These are phyloP conservation scores for Extremus antarcticus DNA, from an alignment of 495 filamentous ascomycete genomes.

Conservation along the genomic window DNA sequence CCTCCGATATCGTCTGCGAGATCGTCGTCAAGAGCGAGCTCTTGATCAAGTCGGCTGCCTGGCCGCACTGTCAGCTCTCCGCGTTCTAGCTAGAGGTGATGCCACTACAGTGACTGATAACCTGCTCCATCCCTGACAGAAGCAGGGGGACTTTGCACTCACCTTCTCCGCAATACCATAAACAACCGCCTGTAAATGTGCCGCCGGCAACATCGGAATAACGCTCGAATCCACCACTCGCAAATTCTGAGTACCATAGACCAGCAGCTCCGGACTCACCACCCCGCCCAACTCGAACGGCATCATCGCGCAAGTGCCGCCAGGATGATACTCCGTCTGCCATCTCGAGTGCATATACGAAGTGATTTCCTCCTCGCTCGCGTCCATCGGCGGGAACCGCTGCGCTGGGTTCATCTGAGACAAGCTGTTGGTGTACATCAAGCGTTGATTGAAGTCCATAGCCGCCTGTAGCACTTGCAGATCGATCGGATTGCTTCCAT, in stretches of 20 bases:
- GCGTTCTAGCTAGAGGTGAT: too few species aligned
- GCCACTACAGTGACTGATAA: too few species aligned
- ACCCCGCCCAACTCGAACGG: conserved; percentile 37
- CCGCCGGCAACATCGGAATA: conserved; percentile 44
- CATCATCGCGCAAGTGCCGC: conserved; percentile 43
- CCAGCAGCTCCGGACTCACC: conserved; percentile 37
- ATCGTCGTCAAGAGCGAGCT: too few species aligned
- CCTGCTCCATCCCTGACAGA: too few species aligned
- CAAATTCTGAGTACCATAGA: conserved; percentile 41
- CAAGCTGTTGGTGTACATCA: conserved; percentile 30
- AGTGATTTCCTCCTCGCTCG: conserved; percentile 15
- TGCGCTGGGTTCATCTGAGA: conserved; percentile 26
- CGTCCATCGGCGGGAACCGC: conserved; percentile 11
- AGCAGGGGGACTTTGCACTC: too few species aligned
- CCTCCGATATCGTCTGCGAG: too few species aligned
- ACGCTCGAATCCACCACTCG: conserved; percentile 46
- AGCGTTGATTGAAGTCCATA: conserved; percentile 28
- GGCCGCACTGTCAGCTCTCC: too few species aligned
- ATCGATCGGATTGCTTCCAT: conserved; percentile 35
- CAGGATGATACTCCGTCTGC: conserved; percentile 34
- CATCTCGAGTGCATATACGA: conserved; percentile 6
- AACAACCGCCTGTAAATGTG: conserved; percentile 41
- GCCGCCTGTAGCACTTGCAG: conserved; percentile 31
- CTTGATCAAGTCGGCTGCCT: too few species aligned
- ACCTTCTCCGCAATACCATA: conserved; percentile 53